A percentile compares a stretch with the other conserved stretches of the same genome.
phyloP scores from a whole-genome alignment of 2,329 filamentous ascomycete genomes.

The Neoarthrinium moseri region DNA sequence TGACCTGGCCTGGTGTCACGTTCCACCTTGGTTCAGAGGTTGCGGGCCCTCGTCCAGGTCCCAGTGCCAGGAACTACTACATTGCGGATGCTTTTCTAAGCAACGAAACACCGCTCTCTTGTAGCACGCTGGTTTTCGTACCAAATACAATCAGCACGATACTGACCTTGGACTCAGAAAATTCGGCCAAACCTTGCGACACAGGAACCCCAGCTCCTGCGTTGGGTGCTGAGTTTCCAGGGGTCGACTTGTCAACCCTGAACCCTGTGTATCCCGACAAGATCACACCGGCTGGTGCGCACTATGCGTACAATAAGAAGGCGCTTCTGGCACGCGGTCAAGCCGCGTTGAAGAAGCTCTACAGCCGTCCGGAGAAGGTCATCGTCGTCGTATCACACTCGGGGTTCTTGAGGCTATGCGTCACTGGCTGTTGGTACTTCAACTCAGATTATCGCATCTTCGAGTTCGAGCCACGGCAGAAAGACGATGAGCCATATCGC shows the following conservation, averaged over 20 bases:
- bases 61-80: too few species aligned
- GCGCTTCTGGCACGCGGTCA: constrained; percentile 57
- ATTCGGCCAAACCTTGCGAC: constrained; percentile 58
- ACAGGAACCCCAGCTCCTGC: constrained; percentile 48
- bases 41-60: neutral
- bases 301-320: constrained; percentile 52
- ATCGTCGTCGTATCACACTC: constrained; percentile 66
- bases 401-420: constrained; percentile 57
- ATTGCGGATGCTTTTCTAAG: too few species aligned
- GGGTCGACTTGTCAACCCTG: constrained; percentile 54
- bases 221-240: constrained; percentile 49
- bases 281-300: constrained; percentile 39
- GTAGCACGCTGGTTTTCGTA: too few species aligned
- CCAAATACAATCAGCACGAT: too few species aligned
- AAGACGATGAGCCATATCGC: constrained; percentile 26
- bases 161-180: constrained; percentile 39
- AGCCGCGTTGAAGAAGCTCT: constrained; percentile 46
- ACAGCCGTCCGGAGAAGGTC: constrained; percentile 55
- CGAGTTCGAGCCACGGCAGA: constrained; percentile 37
- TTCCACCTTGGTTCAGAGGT: too few species aligned
- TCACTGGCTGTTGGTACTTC: constrained; percentile 54
- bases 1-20: too few species aligned
- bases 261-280: constrained; percentile 65
- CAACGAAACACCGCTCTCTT: too few species aligned
- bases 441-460: constrained; percentile 68